phyloP scores from a whole-genome alignment of 192 early-diverging fungal genomes.

The Dispira simplex region DNA sequence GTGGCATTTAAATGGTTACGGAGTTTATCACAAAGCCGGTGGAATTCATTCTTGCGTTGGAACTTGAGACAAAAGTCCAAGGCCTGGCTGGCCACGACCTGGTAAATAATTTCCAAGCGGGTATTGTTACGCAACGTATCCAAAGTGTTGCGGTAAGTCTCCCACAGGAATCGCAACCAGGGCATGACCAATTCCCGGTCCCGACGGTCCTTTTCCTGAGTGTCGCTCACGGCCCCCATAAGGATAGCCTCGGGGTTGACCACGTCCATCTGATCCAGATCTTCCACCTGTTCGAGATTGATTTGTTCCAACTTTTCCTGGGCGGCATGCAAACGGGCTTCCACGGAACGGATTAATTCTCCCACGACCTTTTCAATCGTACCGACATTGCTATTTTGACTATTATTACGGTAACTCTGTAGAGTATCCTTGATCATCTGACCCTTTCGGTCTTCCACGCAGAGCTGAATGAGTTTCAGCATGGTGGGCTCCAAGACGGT shows the following conservation, averaged over 20 bases:
- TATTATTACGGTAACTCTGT: constrained; percentile 96
- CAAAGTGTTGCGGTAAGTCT: constrained; percentile 94
- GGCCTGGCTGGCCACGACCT: constrained; percentile 77
- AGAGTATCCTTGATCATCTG: constrained; percentile 91
- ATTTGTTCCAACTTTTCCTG: constrained; percentile 86
- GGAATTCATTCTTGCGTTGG: constrained; percentile 96
- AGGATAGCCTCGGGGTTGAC: constrained; percentile 97
- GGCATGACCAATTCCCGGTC: constrained; percentile 97
- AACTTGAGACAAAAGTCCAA: constrained; percentile 94
- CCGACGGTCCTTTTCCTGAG: constrained; percentile 88
- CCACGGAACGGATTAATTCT: constrained; percentile 71
- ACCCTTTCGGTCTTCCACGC: constrained; percentile 73
- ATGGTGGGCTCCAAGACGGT: constrained; percentile 81
- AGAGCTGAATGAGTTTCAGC: constrained; percentile 83
- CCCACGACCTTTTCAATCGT: constrained; percentile 83
- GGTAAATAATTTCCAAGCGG: constrained; percentile 88
- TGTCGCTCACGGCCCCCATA: constrained; percentile 84
- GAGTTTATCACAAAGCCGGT: constrained; percentile 91
- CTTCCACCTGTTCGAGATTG: constrained; percentile 69
- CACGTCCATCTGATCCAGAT: constrained; percentile 67
- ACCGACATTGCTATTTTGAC: constrained; percentile 83
- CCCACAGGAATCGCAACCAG: constrained; percentile 99
- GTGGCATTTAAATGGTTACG: constrained; percentile 85
- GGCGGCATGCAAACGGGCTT: constrained; percentile 76
- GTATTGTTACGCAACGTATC: constrained; percentile 96